Evolutionary conservation across 2,329 filamentous ascomycete species (phyloP), one percentile per base, ranked within the genome.

Genomic region (Fonsecaea monophora): DNA sequence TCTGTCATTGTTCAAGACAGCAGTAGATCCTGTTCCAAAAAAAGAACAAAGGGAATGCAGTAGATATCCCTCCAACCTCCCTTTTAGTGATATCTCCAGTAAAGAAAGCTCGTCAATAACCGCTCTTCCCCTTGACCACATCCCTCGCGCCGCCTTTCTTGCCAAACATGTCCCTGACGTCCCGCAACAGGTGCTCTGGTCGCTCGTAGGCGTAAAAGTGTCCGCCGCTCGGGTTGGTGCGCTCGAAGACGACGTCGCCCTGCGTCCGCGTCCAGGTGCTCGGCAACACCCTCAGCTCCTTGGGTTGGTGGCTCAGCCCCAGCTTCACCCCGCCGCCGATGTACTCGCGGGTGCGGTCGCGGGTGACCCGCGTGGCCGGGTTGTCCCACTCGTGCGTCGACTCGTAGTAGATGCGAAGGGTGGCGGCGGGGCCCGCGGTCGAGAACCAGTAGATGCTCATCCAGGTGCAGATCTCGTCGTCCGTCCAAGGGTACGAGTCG

Each of bases 401-500:
- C 76, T 93, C 91, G 72, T 92, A 92, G 77, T 94, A 94, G 57
- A 93, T 92, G 7, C 89, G 78, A 8, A 86, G 74, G 67, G 85
- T 87, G 0, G 91, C 89, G 1, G 87, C 88, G 0, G 91, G 88
- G 0, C 91, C 90, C 0, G 90, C 88, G 0, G 80, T 84, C 8
- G 86, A 89, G 78, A 92, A 92, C 74, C 85, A 87, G 75, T 94
- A 94, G 45, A 94, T 84, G 58, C 83, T 86, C 0, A 93, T 78
- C 91, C 90, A 94, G 0, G 88, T 91, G 32, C 92, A 78, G 8
- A 94, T 84, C 78, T 94, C 90, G 62, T 93, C 90, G 68, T 92
- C 88, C 0, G 86, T 89, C 90, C 90, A 94, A 0, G 85, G 80
- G 73, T 92, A 92, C 0, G 72, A 73, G 72, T 94, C 90, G 0